Percentiles rank a stretch among this genome's conserved stretches.
Conservation (phyloP, 345 rosid species). For the Capsella bursapastoris region DNA sequence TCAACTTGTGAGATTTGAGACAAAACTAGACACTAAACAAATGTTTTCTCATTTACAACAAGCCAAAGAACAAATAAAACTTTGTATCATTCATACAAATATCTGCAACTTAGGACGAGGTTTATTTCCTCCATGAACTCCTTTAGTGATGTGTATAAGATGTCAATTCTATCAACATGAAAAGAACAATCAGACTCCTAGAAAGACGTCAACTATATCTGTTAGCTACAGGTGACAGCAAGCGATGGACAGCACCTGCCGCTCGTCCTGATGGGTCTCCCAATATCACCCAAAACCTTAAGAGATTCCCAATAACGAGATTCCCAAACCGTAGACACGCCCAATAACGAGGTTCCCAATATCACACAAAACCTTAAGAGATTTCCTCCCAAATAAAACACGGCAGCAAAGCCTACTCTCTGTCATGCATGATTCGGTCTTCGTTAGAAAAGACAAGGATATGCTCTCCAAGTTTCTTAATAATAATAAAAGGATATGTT, state of each 20-base stretch:
- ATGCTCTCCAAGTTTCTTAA: constrained; percentile 8
- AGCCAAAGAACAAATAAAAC: constrained; percentile 15
- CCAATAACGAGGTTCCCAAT: constrained; percentile 33
- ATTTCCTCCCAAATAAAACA: constrained; percentile 28
- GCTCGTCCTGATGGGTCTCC: constrained; percentile 63
- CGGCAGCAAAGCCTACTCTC: constrained; percentile 45
- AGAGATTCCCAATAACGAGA: constrained; percentile 31
- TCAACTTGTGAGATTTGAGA: constrained; percentile 2
- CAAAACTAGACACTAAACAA: constrained; percentile 10
- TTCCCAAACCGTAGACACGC: constrained; percentile 44
- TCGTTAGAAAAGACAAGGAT: constrained; percentile 1
- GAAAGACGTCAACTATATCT: constrained; percentile 41
- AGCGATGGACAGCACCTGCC: constrained; percentile 45
- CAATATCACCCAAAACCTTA: constrained; percentile 42
- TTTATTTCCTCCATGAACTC: constrained; percentile 37
- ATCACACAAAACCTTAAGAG: constrained; percentile 43
- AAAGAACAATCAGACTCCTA: constrained; percentile 49
- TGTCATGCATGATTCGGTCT: constrained; percentile 32
- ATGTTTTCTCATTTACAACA: constrained; percentile 37
- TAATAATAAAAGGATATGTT: constrained; percentile 26
- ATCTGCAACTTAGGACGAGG: constrained; percentile 47
- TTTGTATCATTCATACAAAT: constrained; percentile 46
- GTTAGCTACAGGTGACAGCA: constrained; percentile 31
- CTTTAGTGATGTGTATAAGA: constrained; percentile 36
- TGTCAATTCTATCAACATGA: constrained; percentile 42